A percentile compares a stretch with the other conserved stretches of the same genome.
phyloP scores from a whole-genome alignment of 352 stramenopile genomes.

The Pythium scleroteichum region DNA sequence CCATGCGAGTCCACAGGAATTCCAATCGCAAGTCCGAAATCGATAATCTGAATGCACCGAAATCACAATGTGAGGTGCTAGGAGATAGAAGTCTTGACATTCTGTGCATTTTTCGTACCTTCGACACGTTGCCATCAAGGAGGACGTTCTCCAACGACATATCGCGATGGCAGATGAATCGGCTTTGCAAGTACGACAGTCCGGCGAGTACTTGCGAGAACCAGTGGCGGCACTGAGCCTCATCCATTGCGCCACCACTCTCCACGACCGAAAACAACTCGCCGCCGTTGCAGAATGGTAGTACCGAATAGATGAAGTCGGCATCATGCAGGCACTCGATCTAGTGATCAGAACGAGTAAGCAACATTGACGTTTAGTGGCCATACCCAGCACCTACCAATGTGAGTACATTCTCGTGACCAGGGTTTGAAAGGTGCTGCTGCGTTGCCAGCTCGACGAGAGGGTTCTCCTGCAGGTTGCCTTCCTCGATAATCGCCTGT shows the following conservation, averaged over 20 bases:
- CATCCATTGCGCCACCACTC: slow-evolving; percentile 77
- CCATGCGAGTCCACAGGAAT: slow-evolving; percentile 81
- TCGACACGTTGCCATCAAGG: slow-evolving; percentile 80
- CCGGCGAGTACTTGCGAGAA: slow-evolving; percentile 82
- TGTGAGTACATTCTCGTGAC: slow-evolving; percentile 83
- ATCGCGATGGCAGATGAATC: slow-evolving; percentile 86
- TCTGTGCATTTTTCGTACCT: no score
- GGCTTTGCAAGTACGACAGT: slow-evolving; percentile 79
- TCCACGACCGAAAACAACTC: slow-evolving; percentile 86
- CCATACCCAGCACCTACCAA: slow-evolving; percentile 57
- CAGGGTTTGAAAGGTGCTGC: slow-evolving; percentile 78
- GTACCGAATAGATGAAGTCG: slow-evolving; percentile 84
- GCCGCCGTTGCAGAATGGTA: slow-evolving; percentile 84
- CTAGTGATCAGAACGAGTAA: slow-evolving; percentile 28
- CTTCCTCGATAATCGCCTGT: slow-evolving; percentile 85
- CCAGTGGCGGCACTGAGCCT: slow-evolving; percentile 77
- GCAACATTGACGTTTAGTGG: neutral
- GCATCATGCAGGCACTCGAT: slow-evolving; percentile 82
- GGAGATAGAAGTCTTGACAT: no score
- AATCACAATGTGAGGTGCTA: neutral
- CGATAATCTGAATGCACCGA: slow-evolving; percentile 63
- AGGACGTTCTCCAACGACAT: slow-evolving; percentile 89
- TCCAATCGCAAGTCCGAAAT: slow-evolving; percentile 84
- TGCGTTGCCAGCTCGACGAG: slow-evolving; percentile 84
- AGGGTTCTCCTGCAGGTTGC: slow-evolving; percentile 86